These are phyloP conservation scores for Nephromyces sp. DNA, from an alignment of 169 alveolate species.

Conservation along the genomic window DNA sequence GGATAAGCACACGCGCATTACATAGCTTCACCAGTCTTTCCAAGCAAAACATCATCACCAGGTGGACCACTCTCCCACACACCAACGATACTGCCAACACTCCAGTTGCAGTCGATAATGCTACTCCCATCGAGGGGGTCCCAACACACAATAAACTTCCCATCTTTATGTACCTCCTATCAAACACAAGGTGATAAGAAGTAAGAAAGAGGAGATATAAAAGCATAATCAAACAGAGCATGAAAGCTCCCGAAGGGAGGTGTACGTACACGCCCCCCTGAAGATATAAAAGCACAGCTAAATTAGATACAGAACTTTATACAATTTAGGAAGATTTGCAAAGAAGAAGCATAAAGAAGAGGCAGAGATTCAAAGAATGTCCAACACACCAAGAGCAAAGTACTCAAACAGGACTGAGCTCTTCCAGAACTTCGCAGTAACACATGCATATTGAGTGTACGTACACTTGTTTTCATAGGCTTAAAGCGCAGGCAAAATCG, in stretches of 20 bases:
- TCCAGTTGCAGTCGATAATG: slow-evolving; percentile 65
- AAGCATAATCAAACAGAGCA: background rate
- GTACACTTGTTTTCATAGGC: too few relatives aligned
- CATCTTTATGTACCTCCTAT: slow-evolving; percentile 38
- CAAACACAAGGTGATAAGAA: background rate
- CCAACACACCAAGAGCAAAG: too few relatives aligned
- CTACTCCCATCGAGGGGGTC: slow-evolving; percentile 79
- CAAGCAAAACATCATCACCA: slow-evolving; percentile 25
- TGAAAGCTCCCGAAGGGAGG: background rate
- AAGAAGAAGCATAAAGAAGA: too few relatives aligned
- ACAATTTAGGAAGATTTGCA: background rate
- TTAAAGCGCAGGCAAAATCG: too few relatives aligned
- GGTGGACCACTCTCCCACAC: slow-evolving; percentile 61
- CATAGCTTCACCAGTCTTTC: slow-evolving; percentile 18
- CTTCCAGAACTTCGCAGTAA: too few relatives aligned
- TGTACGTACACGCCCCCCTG: background rate
- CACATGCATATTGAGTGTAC: too few relatives aligned
- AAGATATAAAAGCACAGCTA: background rate
- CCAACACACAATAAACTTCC: slow-evolving; percentile 58
- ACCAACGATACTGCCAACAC: slow-evolving; percentile 70
- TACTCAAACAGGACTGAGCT: too few relatives aligned
- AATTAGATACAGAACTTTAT: background rate
- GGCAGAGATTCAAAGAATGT: too few relatives aligned
- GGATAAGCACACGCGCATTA: background rate
- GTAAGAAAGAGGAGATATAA: background rate